Conservation (phyloP, 306 rosid species). For the Purshia tridentata region DNA sequence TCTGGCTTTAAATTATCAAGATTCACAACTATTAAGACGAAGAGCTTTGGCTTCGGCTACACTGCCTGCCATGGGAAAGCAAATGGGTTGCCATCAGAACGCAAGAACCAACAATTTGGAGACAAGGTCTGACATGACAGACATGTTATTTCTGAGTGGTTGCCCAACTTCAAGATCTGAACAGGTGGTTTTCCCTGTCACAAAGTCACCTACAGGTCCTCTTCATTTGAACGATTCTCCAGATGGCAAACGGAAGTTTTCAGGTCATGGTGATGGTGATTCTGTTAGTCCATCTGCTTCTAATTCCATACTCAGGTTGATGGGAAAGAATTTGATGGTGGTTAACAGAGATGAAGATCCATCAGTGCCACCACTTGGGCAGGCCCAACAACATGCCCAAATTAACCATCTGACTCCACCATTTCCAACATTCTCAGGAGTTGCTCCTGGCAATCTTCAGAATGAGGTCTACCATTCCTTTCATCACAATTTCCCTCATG, state of each 20-base stretch:
- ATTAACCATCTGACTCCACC: slow-evolving; percentile 25
- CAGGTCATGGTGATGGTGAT: slow-evolving; percentile 30
- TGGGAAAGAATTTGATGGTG: slow-evolving; percentile 72
- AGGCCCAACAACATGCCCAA: slow-evolving; percentile 29
- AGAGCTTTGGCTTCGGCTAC: slow-evolving; percentile 28
- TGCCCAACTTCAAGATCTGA: slow-evolving; percentile 22
- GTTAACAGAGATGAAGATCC: slow-evolving; percentile 49
- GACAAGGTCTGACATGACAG: slow-evolving; percentile 30
- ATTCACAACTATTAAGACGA: slow-evolving; percentile 37
- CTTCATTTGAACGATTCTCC: slow-evolving; percentile 25
- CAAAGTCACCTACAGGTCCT: slow-evolving; percentile 21
- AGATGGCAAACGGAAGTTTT: slow-evolving; percentile 26
- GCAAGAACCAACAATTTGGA: slow-evolving; percentile 29
- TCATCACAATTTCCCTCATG: slow-evolving; percentile 32
- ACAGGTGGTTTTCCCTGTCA: slow-evolving; percentile 12
- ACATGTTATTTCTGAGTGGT: slow-evolving; percentile 22
- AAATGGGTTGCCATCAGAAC: slow-evolving; percentile 26
- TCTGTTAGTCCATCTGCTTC: slow-evolving; percentile 49
- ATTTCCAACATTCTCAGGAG: slow-evolving; percentile 28
- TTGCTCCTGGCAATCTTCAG: slow-evolving; percentile 27
- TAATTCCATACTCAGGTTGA: slow-evolving; percentile 52
- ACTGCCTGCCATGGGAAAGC: slow-evolving; percentile 36
- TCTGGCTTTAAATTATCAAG: slow-evolving; percentile 35
- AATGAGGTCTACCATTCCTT: slow-evolving; percentile 30
- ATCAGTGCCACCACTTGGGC: slow-evolving; percentile 28